Conservation (phyloP, 306 rosid genomes). For the Rosa persica region DNA sequence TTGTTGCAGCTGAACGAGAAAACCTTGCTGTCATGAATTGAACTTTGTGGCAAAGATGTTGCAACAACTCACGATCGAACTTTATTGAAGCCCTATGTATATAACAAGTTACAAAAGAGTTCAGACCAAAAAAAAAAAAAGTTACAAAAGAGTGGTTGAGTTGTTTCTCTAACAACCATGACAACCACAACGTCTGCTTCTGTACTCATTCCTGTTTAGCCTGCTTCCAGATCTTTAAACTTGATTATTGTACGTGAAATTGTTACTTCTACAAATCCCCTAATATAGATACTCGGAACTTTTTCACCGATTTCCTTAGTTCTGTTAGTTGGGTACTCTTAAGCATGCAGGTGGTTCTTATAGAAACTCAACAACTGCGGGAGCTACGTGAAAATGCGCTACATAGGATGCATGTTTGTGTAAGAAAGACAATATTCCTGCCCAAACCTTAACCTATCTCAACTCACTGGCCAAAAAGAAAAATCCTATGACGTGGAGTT, state of each 20-base stretch:
- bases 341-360: neutral
- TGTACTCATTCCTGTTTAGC: neutral
- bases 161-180: neutral
- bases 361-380: neutral
- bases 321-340: neutral
- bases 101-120: neutral
- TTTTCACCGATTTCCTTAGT: neutral
- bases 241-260: neutral
- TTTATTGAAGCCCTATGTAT: neutral
- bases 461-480: too few relatives aligned
- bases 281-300: neutral
- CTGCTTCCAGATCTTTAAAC: neutral
- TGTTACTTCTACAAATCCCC: neutral
- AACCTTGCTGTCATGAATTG: neutral
- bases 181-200: neutral
- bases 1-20: neutral
- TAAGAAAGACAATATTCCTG: neutral
- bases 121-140: too few relatives aligned
- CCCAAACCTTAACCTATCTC: too few relatives aligned
- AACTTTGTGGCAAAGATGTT: neutral
- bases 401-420: too few relatives aligned
- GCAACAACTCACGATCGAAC: neutral
- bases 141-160: neutral
- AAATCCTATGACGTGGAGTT: too few relatives aligned
- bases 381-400: too few relatives aligned